Conservation (phyloP, 2,329 filamentous ascomycete species). For the Hymenoscyphus occultus region DNA sequence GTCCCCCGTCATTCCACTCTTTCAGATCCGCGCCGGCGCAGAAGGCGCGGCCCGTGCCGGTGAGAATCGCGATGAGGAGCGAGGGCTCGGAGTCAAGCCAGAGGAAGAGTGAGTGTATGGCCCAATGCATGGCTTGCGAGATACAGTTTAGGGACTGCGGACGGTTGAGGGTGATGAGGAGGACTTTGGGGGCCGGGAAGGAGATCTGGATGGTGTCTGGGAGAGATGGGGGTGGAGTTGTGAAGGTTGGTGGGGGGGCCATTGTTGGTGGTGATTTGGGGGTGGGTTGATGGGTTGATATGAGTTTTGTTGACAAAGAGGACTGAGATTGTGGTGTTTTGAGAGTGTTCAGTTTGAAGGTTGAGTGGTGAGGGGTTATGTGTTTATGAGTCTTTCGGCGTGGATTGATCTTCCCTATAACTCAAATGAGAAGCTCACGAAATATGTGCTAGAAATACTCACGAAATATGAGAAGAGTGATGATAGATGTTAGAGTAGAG, state of each 20-base stretch:
- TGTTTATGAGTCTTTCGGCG: background rate
- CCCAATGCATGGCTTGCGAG: slow-evolving; percentile 34
- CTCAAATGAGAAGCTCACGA: background rate
- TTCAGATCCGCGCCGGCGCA: slow-evolving; percentile 67
- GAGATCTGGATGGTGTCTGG: slow-evolving; percentile 36
- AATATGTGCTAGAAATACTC: too few relatives aligned
- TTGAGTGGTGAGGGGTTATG: background rate
- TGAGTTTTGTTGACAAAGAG: background rate
- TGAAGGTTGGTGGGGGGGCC: slow-evolving; percentile 18
- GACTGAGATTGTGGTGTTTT: background rate
- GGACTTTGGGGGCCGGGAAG: slow-evolving; percentile 52
- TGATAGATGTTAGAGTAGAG: background rate
- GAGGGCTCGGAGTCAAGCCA: slow-evolving; percentile 63
- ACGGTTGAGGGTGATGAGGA: slow-evolving; percentile 60
- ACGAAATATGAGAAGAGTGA: background rate
- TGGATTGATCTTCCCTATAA: background rate
- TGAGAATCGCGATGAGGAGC: slow-evolving; percentile 58
- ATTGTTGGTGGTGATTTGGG: slow-evolving; percentile 6
- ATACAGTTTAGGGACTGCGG: slow-evolving; percentile 58
- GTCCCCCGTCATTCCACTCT: slow-evolving; percentile 49
- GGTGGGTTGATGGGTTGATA: background rate
- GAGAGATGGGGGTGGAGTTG: slow-evolving; percentile 23
- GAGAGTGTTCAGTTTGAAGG: slow-evolving; percentile 1
- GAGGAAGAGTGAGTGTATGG: slow-evolving; percentile 47
- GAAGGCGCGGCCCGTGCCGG: slow-evolving; percentile 61